Evolutionary conservation across 495 filamentous ascomycete genomes (phyloP), one percentile per base, ranked within the genome.

Genomic region (Penicillium tannophilum): DNA sequence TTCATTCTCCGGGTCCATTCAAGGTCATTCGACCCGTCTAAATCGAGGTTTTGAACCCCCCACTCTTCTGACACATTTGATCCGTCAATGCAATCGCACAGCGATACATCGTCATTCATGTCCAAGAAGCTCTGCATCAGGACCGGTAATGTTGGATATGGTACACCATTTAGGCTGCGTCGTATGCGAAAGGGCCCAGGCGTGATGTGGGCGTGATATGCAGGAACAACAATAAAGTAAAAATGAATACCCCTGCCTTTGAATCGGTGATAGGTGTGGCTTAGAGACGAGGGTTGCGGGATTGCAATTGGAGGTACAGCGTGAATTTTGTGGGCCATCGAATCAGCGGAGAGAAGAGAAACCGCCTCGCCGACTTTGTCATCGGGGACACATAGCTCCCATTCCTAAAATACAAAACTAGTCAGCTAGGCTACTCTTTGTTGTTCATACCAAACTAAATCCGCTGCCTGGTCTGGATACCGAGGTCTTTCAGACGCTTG

Each of bases 61-160:
- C 72, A 76, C 61, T 73, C 64, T 56, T 73, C 67, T 19, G 72
- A 69, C 46, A 76, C 59, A 60, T 76, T 65, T 26, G 63, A 67
- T 45, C 72, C 72, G 61, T 76, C 72, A 50, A 76, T 68, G 44
- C 72, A 61, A 61, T 76, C 73, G 36, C 61, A 66, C 20, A 76
- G 70, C 24, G 68, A 59, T 19, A 75, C 60, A 39, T 65, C 63
- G 54, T 72, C 58, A 57, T 64, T 60, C 54, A 57, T 75, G 52
- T 74, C 73, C 55, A 76, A 58, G 55, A 63, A 68, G 51, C 73
- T 76, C 43, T 76, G 72, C 55, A 70, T 64, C 52, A 70, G 63
- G 23, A 65, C 63, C 24, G 63, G 59, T 42, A 76, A 61, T 53
- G 64, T 72, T 14, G 72, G 73, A 52, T 74, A 75, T 10, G 73